Evolutionary conservation across 2,329 filamentous ascomycete species (phyloP).

Genomic region (Alternaria arbusti): DNA sequence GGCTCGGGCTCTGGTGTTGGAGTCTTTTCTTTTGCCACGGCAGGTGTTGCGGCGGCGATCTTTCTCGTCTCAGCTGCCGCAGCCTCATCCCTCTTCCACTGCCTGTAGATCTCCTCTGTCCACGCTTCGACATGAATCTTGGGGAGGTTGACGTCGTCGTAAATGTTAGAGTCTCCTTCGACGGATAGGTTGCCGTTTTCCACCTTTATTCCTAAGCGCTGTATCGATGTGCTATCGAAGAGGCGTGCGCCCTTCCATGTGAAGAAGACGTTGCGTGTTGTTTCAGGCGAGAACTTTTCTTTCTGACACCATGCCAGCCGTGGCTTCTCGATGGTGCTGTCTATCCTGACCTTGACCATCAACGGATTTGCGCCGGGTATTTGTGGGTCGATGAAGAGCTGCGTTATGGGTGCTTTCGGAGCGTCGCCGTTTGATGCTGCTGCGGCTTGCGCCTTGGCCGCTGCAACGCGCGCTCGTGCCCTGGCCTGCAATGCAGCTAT

Average conservation of each 20-base stretch:
- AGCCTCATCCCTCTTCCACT: conserved; percentile 53
- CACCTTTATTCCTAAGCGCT: conserved; percentile 56
- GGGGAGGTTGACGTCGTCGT: conserved; percentile 56
- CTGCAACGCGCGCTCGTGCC: conserved; percentile 32
- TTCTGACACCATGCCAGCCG: conserved; percentile 72
- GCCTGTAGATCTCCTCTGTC: conserved; percentile 68
- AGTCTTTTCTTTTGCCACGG: conserved; percentile 18
- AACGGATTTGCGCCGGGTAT: conserved; percentile 67
- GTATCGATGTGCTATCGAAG: conserved; percentile 72
- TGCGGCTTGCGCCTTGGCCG: conserved; percentile 14
- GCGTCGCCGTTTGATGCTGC: conserved; percentile 7
- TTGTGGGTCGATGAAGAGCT: conserved; percentile 71
- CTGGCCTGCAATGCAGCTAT: conserved; percentile 37
- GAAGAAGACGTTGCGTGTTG: conserved; percentile 68
- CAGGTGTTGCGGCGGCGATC: conserved; percentile 48
- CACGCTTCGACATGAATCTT: conserved; percentile 79
- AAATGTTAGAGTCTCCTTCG: conserved; percentile 55
- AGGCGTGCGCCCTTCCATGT: conserved; percentile 78
- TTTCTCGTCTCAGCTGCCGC: conserved; percentile 34
- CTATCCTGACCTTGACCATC: conserved; percentile 70
- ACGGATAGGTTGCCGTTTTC: conserved; percentile 50
- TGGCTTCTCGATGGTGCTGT: conserved; percentile 71
- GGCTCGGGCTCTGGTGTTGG: conserved; percentile 26
- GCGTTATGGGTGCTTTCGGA: conserved; percentile 51
- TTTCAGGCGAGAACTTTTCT: conserved; percentile 61